A percentile compares a stretch with the other conserved stretches of the same genome.
Conservation (phyloP, 129 eudicot species). For the Artemisia tridentata region DNA sequence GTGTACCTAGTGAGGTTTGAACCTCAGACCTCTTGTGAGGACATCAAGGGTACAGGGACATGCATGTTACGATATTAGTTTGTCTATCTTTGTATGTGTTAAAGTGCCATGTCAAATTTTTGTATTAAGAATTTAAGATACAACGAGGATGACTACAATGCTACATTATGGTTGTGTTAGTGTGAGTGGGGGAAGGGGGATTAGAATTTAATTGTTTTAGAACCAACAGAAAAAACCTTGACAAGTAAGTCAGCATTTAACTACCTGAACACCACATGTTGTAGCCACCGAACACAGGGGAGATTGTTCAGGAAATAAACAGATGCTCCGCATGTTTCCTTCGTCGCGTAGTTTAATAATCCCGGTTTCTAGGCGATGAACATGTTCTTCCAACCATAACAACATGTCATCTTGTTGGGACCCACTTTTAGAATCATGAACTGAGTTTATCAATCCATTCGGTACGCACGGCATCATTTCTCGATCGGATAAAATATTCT, state of each 20-base stretch:
- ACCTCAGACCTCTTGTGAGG: too few species aligned
- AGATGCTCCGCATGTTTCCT: slow-evolving; percentile 47
- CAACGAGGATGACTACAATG: too few species aligned
- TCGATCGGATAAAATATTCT: slow-evolving; percentile 42
- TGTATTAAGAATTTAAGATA: too few species aligned
- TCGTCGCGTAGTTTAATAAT: slow-evolving; percentile 54
- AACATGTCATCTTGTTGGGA: slow-evolving; percentile 69
- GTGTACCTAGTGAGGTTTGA: too few species aligned
- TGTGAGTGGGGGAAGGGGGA: too few species aligned
- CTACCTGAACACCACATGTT: slow-evolving; percentile 85
- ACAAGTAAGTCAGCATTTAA: background rate
- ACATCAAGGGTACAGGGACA: too few species aligned
- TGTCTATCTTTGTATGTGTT: too few species aligned
- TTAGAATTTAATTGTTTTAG: background rate
- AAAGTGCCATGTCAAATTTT: too few species aligned
- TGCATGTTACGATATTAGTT: too few species aligned
- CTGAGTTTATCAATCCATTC: slow-evolving; percentile 36
- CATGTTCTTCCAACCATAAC: slow-evolving; percentile 90
- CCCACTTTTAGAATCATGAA: slow-evolving; percentile 36
- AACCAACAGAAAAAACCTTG: background rate
- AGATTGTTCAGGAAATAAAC: slow-evolving; percentile 61
- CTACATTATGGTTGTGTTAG: too few species aligned
- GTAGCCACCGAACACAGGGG: slow-evolving; percentile 64
- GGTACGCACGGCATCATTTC: slow-evolving; percentile 96
- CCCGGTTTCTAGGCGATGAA: slow-evolving; percentile 62